Base-by-base conservation (phyloP, 1,284 basidiomycete species). In the Thecaphora frezii region DNA sequence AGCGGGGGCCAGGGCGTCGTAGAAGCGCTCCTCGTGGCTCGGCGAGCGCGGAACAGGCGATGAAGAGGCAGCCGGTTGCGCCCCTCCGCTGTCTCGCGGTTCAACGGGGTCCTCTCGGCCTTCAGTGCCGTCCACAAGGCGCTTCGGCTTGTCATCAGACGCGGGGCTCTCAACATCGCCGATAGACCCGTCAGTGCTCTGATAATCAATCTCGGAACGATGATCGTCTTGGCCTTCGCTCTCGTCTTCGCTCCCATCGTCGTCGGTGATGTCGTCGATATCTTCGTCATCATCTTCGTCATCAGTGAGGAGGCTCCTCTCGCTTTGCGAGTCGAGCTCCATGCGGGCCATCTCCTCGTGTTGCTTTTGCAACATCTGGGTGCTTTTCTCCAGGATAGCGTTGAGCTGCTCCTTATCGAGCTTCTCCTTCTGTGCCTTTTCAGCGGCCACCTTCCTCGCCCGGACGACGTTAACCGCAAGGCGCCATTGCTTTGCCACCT, bases 361-460 rank as follows among this genome's bases (percentile, higher is more conserved):
- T 51, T 71, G 93, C 8, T 89, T 88, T 73, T 90, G 88, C 54
- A 97, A 82, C 68, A 96, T 86, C 48, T 89, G 87, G 0, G 90
- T 90, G 40, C 91, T 94, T 73, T 94, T 88, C 78, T 92, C 86
- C 37, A 97, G 82, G 66, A 97, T 91, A 3, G 88, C 90, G 77
- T 93, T 89, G 24, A 97, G 83, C 81, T 96, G 93, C 67, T 89
- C 87, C 59, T 89, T 89, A 0, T 88, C 88, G 13, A 85, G 80
- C 21, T 86, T 83, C 62, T 86, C 85, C 66, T 87, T 85, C 73
- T 90, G 88, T 18, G 82, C 84, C 64, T 85, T 85, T 48, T 83
- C 81, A 52, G 82, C 81, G 14, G 83, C 81, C 25, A 87, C 82
- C 56, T 87, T 83, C 59, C 87, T 84, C 46, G 89, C 87, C 7